A percentile compares a stretch with the other conserved stretches of the same genome.
Conservation (phyloP, 768 basidiomycete genomes). For the Cubamyces sp. region DNA sequence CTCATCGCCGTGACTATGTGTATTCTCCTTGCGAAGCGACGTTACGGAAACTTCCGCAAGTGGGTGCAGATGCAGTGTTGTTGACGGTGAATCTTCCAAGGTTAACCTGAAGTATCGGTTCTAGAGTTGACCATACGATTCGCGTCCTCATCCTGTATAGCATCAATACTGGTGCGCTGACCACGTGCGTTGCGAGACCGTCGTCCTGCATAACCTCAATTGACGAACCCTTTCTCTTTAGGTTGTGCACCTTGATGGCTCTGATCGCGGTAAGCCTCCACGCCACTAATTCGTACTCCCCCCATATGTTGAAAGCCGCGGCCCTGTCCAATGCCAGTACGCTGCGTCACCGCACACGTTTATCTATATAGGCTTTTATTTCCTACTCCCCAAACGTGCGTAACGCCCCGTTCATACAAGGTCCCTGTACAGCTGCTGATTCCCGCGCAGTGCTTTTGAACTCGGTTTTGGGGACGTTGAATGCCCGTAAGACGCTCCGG, state of each 20-base stretch:
- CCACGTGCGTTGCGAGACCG: constrained; percentile 22
- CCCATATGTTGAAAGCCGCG: too few relatives aligned
- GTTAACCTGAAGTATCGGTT: background rate
- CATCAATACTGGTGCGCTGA: constrained; percentile 32
- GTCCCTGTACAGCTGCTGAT: background rate
- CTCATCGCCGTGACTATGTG: constrained; percentile 31
- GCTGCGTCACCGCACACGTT: constrained; percentile 29
- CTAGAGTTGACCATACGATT: constrained; percentile 27
- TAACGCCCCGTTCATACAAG: background rate
- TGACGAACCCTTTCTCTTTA: background rate
- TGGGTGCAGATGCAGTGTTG: background rate
- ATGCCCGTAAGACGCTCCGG: constrained; percentile 20
- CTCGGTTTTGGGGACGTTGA: constrained; percentile 26
- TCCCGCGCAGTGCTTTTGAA: constrained; percentile 18
- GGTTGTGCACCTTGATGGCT: constrained; percentile 27
- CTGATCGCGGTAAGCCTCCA: constrained; percentile 24
- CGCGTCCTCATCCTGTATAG: constrained; percentile 31
- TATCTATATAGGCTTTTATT: constrained; percentile 32
- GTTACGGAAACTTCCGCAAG: constrained; percentile 15
- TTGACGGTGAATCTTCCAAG: background rate
- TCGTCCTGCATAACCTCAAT: background rate
- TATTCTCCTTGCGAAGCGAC: constrained; percentile 20
- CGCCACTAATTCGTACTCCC: background rate
- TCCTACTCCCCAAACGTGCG: constrained; percentile 29
- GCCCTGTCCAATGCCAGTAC: too few relatives aligned